Base-by-base conservation (phyloP, 176 grass and related monocot genomes). In the Phoenix roebelenii region DNA sequence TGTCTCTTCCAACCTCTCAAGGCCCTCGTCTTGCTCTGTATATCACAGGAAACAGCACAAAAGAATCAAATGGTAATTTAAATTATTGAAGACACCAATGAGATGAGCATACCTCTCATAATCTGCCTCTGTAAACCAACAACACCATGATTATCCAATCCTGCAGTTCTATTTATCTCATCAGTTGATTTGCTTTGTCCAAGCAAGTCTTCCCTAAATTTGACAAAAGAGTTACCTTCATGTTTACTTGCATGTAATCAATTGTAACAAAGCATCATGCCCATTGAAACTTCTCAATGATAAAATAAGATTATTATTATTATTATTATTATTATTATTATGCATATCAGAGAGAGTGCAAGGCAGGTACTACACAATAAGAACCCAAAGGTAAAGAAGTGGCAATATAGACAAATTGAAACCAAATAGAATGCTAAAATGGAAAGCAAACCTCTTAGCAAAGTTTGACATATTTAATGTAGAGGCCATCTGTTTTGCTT, bases 1-100 rank as follows among this genome's bases (percentile, higher is more conserved):
- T 3, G 63, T 73, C 29, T 89, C 79, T 49, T 76, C 90, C 16
- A 89, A 67, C 51, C 66, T 78, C 7, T 83, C 76, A 54, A 95
- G 67, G 10, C 64, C 26, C 50, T 80, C 59, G 17, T 89, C 85
- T 83, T 89, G 90, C 49, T 95, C 90, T 95, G 35, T 54, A 49
- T 23, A 71, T 58, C 22, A 22, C 51, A 30, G 12, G 25, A 25
- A 60, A 71, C 18, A 59, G 12, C 50, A 76, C 16, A 16, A 61
- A 23, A 24, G 15, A 39, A 29, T 6, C 50, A 4, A n/a, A 59
- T 54, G 22, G 39, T 3, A 55, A 4, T 3, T 35, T 51, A 0
- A 23, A 54, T 16, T 39, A 54, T 39, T 44, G 23, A 51, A 56
- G 14, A 49, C 32, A 64, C 59, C 23, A n/a, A 58, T 28, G 17